These are phyloP conservation scores for Talaromyces funiculosus DNA, from an alignment of 2,329 filamentous ascomycete genomes.

Conservation along the genomic window DNA sequence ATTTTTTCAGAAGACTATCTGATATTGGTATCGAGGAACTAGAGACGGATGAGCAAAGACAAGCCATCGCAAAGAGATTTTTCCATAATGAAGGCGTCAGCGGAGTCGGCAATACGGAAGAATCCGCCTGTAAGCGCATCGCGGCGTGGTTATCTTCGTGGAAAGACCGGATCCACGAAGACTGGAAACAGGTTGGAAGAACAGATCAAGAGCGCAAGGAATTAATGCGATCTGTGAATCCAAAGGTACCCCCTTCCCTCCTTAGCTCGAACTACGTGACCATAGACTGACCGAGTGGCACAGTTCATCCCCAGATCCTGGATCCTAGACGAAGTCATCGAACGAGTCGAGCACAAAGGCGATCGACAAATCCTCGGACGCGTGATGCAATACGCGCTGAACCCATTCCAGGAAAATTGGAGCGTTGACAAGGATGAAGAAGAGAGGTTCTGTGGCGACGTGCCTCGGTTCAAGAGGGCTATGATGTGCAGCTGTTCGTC, in stretches of 20 bases:
- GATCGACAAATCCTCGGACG: conserved; percentile 73
- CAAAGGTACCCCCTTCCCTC: conserved; percentile 52
- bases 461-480: conserved; percentile 68
- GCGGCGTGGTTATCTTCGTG: conserved; percentile 78
- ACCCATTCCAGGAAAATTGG: conserved; percentile 73
- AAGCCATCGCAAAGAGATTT: conserved; percentile 64
- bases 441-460: conserved; percentile 75
- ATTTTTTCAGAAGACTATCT: conserved; percentile 80
- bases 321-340: conserved; percentile 90
- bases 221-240: conserved; percentile 82
- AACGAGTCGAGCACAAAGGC: conserved; percentile 74
- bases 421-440: conserved; percentile 65
- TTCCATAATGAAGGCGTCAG: conserved; percentile 71
- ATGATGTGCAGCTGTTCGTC: conserved; percentile 94
- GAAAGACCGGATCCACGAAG: conserved; percentile 64
- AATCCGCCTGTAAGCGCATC: conserved; percentile 60
- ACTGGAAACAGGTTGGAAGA: conserved; percentile 57
- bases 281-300: conserved; percentile 2
- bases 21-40: conserved; percentile 58
- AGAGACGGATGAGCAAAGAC: conserved; percentile 58
- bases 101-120: conserved; percentile 54
- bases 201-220: conserved; percentile 58
- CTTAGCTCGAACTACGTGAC: no score
- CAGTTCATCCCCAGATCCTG: conserved; percentile 81
- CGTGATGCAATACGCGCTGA: conserved; percentile 74